Conservation (phyloP, 2,329 filamentous ascomycete species). For the Aureobasidium sp. region DNA sequence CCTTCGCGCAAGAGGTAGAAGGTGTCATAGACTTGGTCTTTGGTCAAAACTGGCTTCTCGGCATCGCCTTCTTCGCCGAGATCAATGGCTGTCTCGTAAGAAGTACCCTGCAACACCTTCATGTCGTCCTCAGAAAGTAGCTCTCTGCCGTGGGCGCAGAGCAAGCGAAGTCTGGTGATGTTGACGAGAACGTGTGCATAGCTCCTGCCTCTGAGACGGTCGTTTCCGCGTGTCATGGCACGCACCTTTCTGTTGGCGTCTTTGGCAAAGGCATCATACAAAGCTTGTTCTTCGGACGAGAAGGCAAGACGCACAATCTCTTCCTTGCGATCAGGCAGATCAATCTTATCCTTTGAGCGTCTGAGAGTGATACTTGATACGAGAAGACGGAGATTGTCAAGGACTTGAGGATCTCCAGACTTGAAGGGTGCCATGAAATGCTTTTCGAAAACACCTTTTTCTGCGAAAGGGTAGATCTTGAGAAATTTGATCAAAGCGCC, state of each 20-base stretch:
- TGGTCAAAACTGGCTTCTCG: slow-evolving; percentile 50
- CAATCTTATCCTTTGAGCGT: slow-evolving; percentile 83
- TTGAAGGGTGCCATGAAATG: slow-evolving; percentile 84
- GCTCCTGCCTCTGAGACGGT: slow-evolving; percentile 55
- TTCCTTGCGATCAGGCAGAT: slow-evolving; percentile 69
- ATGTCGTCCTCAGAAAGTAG: slow-evolving; percentile 79
- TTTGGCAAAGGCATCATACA: slow-evolving; percentile 80
- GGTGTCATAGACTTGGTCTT: slow-evolving; percentile 76
- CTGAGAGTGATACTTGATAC: slow-evolving; percentile 93
- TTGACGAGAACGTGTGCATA: slow-evolving; percentile 91
- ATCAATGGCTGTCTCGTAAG: slow-evolving; percentile 75
- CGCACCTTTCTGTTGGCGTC: slow-evolving; percentile 75
- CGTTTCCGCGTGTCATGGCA: slow-evolving; percentile 59
- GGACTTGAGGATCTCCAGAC: slow-evolving; percentile 71
- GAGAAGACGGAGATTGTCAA: slow-evolving; percentile 77
- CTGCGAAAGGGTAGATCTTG: slow-evolving; percentile 76
- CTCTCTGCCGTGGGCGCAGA: slow-evolving; percentile 92
- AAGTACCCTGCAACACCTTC: slow-evolving; percentile 62
- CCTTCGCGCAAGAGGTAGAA: slow-evolving; percentile 78
- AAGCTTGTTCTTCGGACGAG: slow-evolving; percentile 60
- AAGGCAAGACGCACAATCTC: slow-evolving; percentile 69
- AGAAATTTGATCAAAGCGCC: slow-evolving; percentile 82
- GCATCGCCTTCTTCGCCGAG: slow-evolving; percentile 70
- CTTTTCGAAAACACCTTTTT: slow-evolving; percentile 65
- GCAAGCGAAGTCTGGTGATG: slow-evolving; percentile 78